A percentile compares a stretch with the other conserved stretches of the same genome.
These are phyloP conservation scores for Diospyros lotus DNA, from an alignment of 148 eudicot species.

Conservation along the genomic window DNA sequence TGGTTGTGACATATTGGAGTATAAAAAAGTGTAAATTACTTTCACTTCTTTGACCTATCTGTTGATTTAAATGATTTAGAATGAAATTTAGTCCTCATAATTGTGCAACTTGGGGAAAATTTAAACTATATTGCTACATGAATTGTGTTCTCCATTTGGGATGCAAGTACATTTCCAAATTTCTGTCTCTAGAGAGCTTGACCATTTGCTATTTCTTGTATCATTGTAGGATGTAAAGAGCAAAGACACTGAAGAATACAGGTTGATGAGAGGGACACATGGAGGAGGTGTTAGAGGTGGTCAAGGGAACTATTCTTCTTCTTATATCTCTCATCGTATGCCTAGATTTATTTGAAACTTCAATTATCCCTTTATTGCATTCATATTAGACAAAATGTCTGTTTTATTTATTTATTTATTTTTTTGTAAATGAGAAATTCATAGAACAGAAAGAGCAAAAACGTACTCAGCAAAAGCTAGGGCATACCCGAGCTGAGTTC, in stretches of 20 bases:
- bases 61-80: neutral
- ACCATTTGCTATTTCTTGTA: neutral
- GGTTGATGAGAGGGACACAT: constrained; percentile 31
- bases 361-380: neutral
- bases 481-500: too few species aligned
- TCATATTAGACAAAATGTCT: neutral
- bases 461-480: neutral
- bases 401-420: neutral
- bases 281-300: constrained; percentile 28
- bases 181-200: neutral
- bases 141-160: constrained; percentile 2
- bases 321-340: constrained; percentile 25
- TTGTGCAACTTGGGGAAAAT: constrained; percentile 1
- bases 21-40: neutral
- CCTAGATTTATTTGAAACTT: constrained; percentile 3
- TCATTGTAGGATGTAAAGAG: constrained; percentile 21
- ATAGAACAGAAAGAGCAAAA: neutral
- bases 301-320: constrained; percentile 27
- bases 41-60: neutral
- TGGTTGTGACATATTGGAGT: neutral
- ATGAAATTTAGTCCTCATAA: neutral
- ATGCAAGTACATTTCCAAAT: constrained; percentile 3
- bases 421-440: neutral
- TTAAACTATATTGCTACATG: neutral
- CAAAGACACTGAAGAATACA: constrained; percentile 30